Percentiles rank a stretch among this genome's conserved stretches.
These are phyloP conservation scores for Spongispora temasekensis DNA, from an alignment of 1,284 basidiomycete species.

Conservation along the genomic window DNA sequence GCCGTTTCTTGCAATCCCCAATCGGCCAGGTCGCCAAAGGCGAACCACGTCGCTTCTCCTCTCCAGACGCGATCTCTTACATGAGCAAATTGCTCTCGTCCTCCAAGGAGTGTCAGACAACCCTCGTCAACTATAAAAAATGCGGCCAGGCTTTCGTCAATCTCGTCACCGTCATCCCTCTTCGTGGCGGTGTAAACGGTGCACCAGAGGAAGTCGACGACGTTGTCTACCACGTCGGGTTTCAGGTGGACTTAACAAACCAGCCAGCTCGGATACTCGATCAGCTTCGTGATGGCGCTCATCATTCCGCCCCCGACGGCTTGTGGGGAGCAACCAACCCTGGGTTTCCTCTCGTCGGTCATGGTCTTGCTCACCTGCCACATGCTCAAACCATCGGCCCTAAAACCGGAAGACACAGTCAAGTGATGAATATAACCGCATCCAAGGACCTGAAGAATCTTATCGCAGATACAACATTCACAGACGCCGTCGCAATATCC, in stretches of 20 bases:
- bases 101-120: slow-evolving; percentile 87
- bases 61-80: slow-evolving; percentile 67
- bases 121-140: slow-evolving; percentile 87
- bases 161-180: slow-evolving; percentile 82
- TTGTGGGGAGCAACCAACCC: slow-evolving; percentile 5
- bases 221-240: slow-evolving; percentile 87
- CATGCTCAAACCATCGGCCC: slow-evolving; percentile 22
- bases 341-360: not conserved
- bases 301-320: slow-evolving; percentile 55
- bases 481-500: slow-evolving; percentile 39
- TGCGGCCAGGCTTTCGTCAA: slow-evolving; percentile 87
- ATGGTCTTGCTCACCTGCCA: slow-evolving; percentile 13
- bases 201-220: slow-evolving; percentile 51
- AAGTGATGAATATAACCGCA: slow-evolving; percentile 37
- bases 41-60: slow-evolving; percentile 66
- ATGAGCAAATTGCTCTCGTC: slow-evolving; percentile 67
- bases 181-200: slow-evolving; percentile 63
- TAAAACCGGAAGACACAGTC: slow-evolving; percentile 37
- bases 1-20: slow-evolving; percentile 84
- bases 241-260: slow-evolving; percentile 87
- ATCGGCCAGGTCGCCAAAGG: slow-evolving; percentile 66
- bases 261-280: slow-evolving; percentile 85
- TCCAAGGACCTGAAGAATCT: slow-evolving; percentile 45
- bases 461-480: slow-evolving; percentile 41
- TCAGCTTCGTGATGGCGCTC: slow-evolving; percentile 75